Evolutionary conservation across 345 rosid genomes (phyloP).

Genomic region (Carallia brachiata): DNA sequence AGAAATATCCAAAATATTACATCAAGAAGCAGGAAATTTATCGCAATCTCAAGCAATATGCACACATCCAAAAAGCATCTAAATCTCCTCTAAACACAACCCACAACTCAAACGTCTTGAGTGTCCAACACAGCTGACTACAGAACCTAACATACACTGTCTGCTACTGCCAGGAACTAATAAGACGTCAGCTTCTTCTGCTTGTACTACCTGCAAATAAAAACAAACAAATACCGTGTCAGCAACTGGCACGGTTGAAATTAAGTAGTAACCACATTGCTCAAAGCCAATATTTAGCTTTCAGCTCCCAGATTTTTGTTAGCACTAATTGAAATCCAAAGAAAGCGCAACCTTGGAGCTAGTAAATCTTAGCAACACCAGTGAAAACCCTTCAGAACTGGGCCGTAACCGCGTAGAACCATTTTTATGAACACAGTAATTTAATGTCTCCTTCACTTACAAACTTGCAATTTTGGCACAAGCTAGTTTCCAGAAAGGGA

Average conservation of each 20-base stretch:
- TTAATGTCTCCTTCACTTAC: too few relatives aligned
- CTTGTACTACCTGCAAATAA: slow-evolving; percentile 24
- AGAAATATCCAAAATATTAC: too few relatives aligned
- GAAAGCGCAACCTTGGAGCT: too few relatives aligned
- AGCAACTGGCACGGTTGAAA: not conserved
- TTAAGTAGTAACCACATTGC: not conserved
- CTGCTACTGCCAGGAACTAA: slow-evolving; percentile 17
- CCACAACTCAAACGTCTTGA: not conserved
- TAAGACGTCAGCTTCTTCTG: slow-evolving; percentile 25
- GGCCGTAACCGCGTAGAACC: too few relatives aligned
- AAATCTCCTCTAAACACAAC: not conserved
- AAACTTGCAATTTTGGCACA: too few relatives aligned
- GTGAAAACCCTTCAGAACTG: too few relatives aligned
- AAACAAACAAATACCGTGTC: not conserved
- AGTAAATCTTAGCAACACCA: too few relatives aligned
- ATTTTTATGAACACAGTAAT: too few relatives aligned
- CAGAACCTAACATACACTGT: slow-evolving; percentile 18
- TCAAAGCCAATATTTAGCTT: too few relatives aligned
- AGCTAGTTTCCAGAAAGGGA: too few relatives aligned
- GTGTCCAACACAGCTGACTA: slow-evolving; percentile 12
- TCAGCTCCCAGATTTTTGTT: too few relatives aligned
- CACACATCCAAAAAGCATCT: not conserved
- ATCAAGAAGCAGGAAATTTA: not conserved
- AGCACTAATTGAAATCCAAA: too few relatives aligned
- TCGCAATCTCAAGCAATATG: not conserved